These are phyloP conservation scores for Wickerhamiella brachini DNA, from an alignment of 805 yeast species.

Conservation along the genomic window DNA sequence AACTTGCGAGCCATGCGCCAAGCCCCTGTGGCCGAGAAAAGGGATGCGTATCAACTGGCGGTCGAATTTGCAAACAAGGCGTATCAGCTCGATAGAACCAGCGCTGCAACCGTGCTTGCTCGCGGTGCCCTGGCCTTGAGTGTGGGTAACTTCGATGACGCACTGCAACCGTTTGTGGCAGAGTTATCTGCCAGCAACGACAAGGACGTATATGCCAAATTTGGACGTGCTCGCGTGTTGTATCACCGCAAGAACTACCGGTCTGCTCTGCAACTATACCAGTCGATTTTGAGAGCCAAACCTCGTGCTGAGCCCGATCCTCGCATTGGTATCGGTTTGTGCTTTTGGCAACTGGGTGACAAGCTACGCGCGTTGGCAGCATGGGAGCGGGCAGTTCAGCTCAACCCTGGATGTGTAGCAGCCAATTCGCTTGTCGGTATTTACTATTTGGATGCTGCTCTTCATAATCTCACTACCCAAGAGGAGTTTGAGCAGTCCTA, in stretches of 20 bases:
- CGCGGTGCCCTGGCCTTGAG: conserved; percentile 52
- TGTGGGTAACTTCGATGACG: conserved; percentile 52
- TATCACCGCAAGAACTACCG: conserved; percentile 59
- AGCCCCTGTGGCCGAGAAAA: conserved; percentile 17
- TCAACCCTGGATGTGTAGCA: conserved; percentile 44
- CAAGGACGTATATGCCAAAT: conserved; percentile 56
- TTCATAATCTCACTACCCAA: conserved; percentile 32
- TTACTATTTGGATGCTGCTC: conserved; percentile 54
- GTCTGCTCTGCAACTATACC: conserved; percentile 68
- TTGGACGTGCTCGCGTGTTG: conserved; percentile 73
- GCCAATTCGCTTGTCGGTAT: conserved; percentile 56
- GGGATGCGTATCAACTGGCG: conserved; percentile 27
- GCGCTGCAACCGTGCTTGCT: conserved; percentile 43
- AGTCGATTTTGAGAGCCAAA: conserved; percentile 60
- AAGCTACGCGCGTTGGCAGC: conserved; percentile 60
- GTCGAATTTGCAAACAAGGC: conserved; percentile 36
- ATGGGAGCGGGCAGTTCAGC: conserved; percentile 66
- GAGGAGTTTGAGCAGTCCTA: conserved; percentile 51
- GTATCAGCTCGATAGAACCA: conserved; percentile 31
- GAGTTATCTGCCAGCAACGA: conserved; percentile 36
- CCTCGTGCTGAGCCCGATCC: conserved; percentile 51
- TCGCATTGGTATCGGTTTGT: conserved; percentile 91
- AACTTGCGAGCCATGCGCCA: conserved; percentile 24
- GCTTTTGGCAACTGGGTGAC: conserved; percentile 82
- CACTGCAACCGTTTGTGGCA: conserved; percentile 53